These are phyloP conservation scores for Immersiporthe knoxdaviesiana DNA, from an alignment of 2,329 filamentous ascomycete species.

Conservation along the genomic window DNA sequence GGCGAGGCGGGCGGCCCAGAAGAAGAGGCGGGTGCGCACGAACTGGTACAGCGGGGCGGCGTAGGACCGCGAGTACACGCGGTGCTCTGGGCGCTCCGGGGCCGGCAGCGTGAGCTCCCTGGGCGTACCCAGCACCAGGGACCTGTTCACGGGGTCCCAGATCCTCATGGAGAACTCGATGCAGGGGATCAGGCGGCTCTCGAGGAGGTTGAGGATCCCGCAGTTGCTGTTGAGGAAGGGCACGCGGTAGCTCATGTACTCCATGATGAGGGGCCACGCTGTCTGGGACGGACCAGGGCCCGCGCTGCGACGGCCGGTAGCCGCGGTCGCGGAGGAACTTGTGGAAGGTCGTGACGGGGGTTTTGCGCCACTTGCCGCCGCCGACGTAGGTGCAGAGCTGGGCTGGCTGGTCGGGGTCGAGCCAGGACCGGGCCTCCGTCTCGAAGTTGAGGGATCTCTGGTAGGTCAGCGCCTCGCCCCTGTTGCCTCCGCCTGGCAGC, in stretches of 20 bases:
- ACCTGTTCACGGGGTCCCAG: neutral
- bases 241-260: neutral
- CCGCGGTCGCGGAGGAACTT: slow-evolving; percentile 1
- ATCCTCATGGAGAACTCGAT: neutral
- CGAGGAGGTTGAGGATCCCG: neutral
- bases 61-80: neutral
- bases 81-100: neutral
- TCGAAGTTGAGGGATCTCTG: neutral
- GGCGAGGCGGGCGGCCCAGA: neutral
- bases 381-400: slow-evolving; percentile 9
- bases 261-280: slow-evolving; percentile 1
- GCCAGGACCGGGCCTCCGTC: neutral
- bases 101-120: neutral
- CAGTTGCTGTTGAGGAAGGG: slow-evolving; percentile 3
- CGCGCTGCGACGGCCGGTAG: neutral
- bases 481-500: neutral
- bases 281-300: neutral
- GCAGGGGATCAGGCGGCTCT: neutral
- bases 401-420: neutral
- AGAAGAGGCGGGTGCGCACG: neutral
- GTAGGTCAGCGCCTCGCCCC: neutral
- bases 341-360: neutral
- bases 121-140: neutral
- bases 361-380: neutral
- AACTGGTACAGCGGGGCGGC: slow-evolving; percentile 1